phyloP scores from a whole-genome alignment of 2,329 filamentous ascomycete genomes.

The Diaporthe longicolla region DNA sequence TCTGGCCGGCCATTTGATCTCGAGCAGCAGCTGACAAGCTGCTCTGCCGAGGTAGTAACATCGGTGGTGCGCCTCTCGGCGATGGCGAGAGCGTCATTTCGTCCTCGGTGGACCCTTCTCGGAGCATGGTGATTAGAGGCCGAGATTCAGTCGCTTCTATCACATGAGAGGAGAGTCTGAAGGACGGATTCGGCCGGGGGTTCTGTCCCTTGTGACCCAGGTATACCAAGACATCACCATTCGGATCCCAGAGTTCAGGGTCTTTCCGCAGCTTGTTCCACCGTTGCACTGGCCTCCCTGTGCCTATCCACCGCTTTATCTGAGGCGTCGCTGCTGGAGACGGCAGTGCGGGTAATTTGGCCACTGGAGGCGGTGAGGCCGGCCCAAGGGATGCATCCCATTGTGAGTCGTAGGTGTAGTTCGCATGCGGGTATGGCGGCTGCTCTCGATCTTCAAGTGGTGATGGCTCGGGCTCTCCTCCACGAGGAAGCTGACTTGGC shows the following conservation, averaged over 20 bases:
- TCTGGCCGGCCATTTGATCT: slow-evolving; percentile 10
- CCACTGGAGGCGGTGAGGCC: slow-evolving; percentile 58
- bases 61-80: slow-evolving; percentile 57
- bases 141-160: slow-evolving; percentile 71
- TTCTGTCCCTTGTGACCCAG: slow-evolving; percentile 62
- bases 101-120: slow-evolving; percentile 67
- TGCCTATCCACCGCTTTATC: slow-evolving; percentile 68
- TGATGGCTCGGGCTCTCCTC: slow-evolving; percentile 11
- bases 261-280: slow-evolving; percentile 73
- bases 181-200: slow-evolving; percentile 64
- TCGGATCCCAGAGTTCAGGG: slow-evolving; percentile 72
- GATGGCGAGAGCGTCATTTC: slow-evolving; percentile 60
- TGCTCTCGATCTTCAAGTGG: slow-evolving; percentile 19
- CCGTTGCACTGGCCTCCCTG: slow-evolving; percentile 61
- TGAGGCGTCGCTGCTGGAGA: slow-evolving; percentile 52
- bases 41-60: slow-evolving; percentile 49
- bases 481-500: slow-evolving; percentile 35
- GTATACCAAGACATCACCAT: slow-evolving; percentile 72
- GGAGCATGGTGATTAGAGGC: slow-evolving; percentile 66
- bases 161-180: slow-evolving; percentile 71
- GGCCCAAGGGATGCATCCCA: slow-evolving; percentile 46
- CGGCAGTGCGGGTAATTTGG: slow-evolving; percentile 60
- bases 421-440: slow-evolving; percentile 27
- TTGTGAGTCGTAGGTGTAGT: slow-evolving; percentile 43
- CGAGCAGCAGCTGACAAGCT: slow-evolving; percentile 28